Percentiles rank a stretch among this genome's conserved stretches.
phyloP scores from a whole-genome alignment of 2,329 filamentous ascomycete genomes.

The Fusarium tricinctum region DNA sequence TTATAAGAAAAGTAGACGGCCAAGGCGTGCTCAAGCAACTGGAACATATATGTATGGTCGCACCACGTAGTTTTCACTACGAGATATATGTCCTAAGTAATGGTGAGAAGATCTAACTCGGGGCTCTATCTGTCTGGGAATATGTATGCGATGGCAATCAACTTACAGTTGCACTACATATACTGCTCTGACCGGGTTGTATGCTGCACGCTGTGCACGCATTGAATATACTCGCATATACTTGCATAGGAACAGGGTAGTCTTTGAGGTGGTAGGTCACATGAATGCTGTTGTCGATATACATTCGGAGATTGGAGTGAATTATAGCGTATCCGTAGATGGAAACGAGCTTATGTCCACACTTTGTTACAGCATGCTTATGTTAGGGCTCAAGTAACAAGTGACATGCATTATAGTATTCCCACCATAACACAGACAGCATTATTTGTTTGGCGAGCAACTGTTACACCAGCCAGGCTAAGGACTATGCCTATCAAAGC shows the following conservation, averaged over 20 bases:
- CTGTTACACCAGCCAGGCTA: not conserved
- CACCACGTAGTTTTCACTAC: constrained; percentile 8
- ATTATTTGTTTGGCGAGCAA: not conserved
- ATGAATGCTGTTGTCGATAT: not conserved
- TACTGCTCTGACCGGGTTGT: constrained; percentile 7
- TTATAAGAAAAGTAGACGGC: not conserved
- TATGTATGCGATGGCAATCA: constrained; percentile 17
- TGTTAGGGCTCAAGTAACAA: too few species aligned
- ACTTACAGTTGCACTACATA: constrained; percentile 26
- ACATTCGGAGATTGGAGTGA: not conserved
- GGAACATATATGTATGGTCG: not conserved
- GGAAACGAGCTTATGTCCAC: too few species aligned
- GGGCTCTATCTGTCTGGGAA: constrained; percentile 5
- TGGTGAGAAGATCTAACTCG: constrained; percentile 23
- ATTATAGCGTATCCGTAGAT: not conserved
- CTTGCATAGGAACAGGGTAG: not conserved
- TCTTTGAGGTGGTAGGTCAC: not conserved
- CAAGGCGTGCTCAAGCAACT: not conserved
- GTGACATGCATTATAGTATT: too few species aligned
- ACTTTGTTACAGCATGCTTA: too few species aligned
- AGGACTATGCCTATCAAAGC: too few species aligned
- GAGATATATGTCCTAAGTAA: constrained; percentile 9
- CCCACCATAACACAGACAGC: too few species aligned
- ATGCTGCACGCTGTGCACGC: constrained; percentile 18
- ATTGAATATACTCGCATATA: constrained; percentile 4